Percentiles rank a stretch among this genome's conserved stretches.
Conservation (phyloP, 1,139 yeast species). For the Yamadazyma songkhlaensis region DNA sequence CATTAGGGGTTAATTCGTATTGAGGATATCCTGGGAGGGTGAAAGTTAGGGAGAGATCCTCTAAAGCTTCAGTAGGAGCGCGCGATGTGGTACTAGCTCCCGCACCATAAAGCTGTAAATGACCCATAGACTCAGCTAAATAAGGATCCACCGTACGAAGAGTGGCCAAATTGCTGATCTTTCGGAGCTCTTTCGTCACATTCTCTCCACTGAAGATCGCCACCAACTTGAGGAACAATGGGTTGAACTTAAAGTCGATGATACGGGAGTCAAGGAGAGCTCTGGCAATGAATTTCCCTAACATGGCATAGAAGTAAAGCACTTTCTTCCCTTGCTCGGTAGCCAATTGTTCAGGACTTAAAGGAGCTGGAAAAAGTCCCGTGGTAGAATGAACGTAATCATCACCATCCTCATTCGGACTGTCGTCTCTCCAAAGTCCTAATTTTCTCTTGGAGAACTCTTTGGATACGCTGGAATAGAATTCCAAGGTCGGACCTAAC, state of each 20-base stretch:
- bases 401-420: constrained; percentile 19
- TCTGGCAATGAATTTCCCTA: constrained; percentile 86
- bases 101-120: constrained; percentile 40
- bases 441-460: constrained; percentile 59
- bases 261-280: constrained; percentile 84
- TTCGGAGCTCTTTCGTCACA: constrained; percentile 22
- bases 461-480: constrained; percentile 77
- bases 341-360: constrained; percentile 28
- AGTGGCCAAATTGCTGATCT: constrained; percentile 34
- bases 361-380: constrained; percentile 77
- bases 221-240: constrained; percentile 58
- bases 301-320: constrained; percentile 54
- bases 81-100: too few relatives aligned
- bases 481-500: constrained; percentile 92
- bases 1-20: constrained; percentile 56
- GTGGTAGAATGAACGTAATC: constrained; percentile 40
- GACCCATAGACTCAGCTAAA: constrained; percentile 59
- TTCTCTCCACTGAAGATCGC: constrained; percentile 23
- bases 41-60: constrained; percentile 60
- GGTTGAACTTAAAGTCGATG: constrained; percentile 77
- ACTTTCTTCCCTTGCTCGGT: constrained; percentile 42
- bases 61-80: too few relatives aligned
- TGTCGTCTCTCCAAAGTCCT: constrained; percentile 66
- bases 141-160: constrained; percentile 56
- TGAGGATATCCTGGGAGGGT: constrained; percentile 76